Conservation (phyloP, 2,329 filamentous ascomycete species). For the Apiospora malaysiana region DNA sequence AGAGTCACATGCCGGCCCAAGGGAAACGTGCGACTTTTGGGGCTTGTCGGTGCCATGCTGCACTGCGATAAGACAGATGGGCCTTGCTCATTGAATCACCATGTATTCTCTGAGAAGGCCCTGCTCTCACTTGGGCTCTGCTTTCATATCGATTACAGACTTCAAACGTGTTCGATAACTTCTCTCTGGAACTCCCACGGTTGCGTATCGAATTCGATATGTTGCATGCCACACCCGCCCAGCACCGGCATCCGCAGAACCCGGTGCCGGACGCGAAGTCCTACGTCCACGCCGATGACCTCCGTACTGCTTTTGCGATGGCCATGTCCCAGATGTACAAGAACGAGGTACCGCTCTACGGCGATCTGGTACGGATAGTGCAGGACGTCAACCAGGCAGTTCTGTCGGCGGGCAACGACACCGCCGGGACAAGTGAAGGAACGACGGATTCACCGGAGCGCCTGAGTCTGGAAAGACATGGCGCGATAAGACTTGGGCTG, state of each 20-base stretch:
- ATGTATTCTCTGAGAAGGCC: no score
- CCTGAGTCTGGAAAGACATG: conserved; percentile 35
- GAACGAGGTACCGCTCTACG: conserved; percentile 34
- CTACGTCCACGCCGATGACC: conserved; percentile 21
- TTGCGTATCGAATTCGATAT: neutral
- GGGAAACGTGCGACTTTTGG: neutral
- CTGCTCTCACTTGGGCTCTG: neutral
- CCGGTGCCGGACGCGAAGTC: neutral
- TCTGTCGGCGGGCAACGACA: neutral
- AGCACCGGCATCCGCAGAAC: neutral
- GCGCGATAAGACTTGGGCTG: conserved; percentile 47
- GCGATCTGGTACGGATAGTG: conserved; percentile 30
- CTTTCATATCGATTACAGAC: no score
- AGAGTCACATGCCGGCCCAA: neutral
- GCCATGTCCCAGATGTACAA: conserved; percentile 34
- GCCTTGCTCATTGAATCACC: neutral
- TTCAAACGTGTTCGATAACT: no score
- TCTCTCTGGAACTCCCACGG: no score
- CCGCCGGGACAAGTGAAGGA: neutral
- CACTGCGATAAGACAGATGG: neutral
- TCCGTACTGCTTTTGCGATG: conserved; percentile 27
- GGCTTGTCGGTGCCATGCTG: neutral
- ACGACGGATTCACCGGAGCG: conserved; percentile 17
- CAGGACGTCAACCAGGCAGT: conserved; percentile 22
- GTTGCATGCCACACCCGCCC: neutral